Percentiles rank a stretch among this genome's conserved stretches.
Evolutionary conservation across 495 filamentous ascomycete species (phyloP).

Genomic region (Diplogelasinospora grovesii): DNA sequence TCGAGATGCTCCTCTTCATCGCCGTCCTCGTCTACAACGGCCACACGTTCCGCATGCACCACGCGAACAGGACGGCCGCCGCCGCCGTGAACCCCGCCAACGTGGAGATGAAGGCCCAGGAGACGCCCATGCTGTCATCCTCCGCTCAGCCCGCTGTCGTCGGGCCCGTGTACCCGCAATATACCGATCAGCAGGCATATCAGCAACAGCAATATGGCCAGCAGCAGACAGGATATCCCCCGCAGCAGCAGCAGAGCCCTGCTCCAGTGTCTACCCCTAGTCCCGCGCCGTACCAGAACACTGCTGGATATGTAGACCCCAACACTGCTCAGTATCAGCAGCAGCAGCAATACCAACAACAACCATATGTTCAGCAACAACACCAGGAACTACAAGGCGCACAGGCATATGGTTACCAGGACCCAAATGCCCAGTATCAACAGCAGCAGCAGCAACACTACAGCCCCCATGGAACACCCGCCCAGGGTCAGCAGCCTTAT

Average conservation of each 20-base stretch:
- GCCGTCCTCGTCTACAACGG: constrained; percentile 37
- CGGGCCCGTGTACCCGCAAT: constrained; percentile 18
- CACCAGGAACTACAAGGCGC: constrained; percentile 2
- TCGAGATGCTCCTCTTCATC: constrained; percentile 39
- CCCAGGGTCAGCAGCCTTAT: constrained; percentile 16
- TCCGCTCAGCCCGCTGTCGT: constrained; percentile 15
- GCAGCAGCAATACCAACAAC: background rate
- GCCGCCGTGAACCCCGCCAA: constrained; percentile 23
- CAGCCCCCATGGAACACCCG: constrained; percentile 14
- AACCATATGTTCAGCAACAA: constrained; percentile 4
- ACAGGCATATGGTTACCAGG: constrained; percentile 3
- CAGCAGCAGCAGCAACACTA: constrained; percentile 1
- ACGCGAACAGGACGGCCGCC: constrained; percentile 14
- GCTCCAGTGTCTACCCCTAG: constrained; percentile 5
- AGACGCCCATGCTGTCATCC: constrained; percentile 19
- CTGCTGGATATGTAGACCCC: constrained; percentile 1
- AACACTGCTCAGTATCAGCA: constrained; percentile 1
- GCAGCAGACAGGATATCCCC: constrained; percentile 4
- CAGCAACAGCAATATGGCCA: constrained; percentile 13
- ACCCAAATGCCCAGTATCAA: constrained; percentile 6
- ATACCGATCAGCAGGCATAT: constrained; percentile 14
- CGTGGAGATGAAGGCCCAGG: constrained; percentile 31
- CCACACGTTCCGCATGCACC: constrained; percentile 34
- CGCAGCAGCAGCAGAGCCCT: constrained; percentile 8
- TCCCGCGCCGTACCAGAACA: constrained; percentile 3